Evolutionary conservation across 345 rosid species (phyloP), one percentile per base, ranked within the genome.

Genomic region (Atalantia buxifolia): DNA sequence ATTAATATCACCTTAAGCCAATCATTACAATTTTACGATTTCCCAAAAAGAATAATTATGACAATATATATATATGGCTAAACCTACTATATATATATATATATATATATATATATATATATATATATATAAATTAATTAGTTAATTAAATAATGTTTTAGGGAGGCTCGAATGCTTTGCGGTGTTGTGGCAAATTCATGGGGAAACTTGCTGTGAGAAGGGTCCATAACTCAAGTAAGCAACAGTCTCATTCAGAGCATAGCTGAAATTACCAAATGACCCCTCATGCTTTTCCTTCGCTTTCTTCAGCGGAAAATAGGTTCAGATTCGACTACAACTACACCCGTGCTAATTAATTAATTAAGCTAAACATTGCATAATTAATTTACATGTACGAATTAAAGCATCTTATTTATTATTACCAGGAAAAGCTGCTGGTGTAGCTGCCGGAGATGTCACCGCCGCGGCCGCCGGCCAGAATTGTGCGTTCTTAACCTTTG

Each of bases 401-500:
- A 53, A 16, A 25, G 31, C 9, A n/a, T 62, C 50, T 48, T 12
- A n/a, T 66, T 31, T 82, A 5, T 77, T 61, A 22, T 78, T 70
- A 71, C 55, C 25, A 25, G 85, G 69, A 57, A 21, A 48, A 48
- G 50, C 56, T 60, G 78, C 18, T 9, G 89, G 48, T 64, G 77
- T 9, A 21, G 76, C 22, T 18, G 74, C 30, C 5, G 84, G 24
- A 53, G 57, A 53, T 16, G 87, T 53, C 4, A 79, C 25, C 8
- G 84, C 25, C 18, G 57, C 31, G 28, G 76, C 24, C 2, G 71
- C 21, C 8, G 95, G 83, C 99, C 97, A 96, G 55, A 94, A 86
- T 72, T 94, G 97, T 7, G 98, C 98, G 74, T 75, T 94, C 85
- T 94, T 96, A 27, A 96, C 97, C 88, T 92, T 94, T 50, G 98